phyloP scores from a whole-genome alignment of 2,329 filamentous ascomycete species.

The Scorias spongiosa region DNA sequence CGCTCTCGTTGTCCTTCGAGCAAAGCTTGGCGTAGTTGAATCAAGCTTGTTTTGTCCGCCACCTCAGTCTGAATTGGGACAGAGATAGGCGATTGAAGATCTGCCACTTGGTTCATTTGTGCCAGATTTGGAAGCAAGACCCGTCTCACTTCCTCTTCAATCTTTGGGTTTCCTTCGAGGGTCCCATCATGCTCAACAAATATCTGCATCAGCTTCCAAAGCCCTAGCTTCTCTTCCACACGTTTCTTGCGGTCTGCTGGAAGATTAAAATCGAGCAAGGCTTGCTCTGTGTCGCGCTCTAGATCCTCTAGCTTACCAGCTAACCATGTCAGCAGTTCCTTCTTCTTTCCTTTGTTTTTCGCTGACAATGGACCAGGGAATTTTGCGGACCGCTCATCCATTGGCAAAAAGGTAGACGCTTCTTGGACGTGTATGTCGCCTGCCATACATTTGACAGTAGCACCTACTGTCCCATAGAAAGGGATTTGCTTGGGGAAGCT shows the following conservation, averaged over 20 bases:
- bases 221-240: conserved; percentile 59
- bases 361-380: conserved; percentile 83
- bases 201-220: conserved; percentile 75
- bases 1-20: conserved; percentile 74
- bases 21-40: conserved; percentile 57
- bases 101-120: conserved; percentile 20
- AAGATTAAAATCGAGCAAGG: conserved; percentile 34
- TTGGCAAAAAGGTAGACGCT: conserved; percentile 56
- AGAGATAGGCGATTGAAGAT: conserved; percentile 20
- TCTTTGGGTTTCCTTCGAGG: conserved; percentile 55
- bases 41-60: conserved; percentile 52
- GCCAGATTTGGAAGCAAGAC: conserved; percentile 50
- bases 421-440: conserved; percentile 69
- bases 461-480: conserved; percentile 62
- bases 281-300: conserved; percentile 37
- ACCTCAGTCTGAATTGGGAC: conserved; percentile 39
- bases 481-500: conserved; percentile 82
- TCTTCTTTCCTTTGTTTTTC: conserved; percentile 92
- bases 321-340: conserved; percentile 75
- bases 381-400: conserved; percentile 56
- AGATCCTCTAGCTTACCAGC: conserved; percentile 57
- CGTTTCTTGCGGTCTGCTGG: conserved; percentile 51
- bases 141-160: conserved; percentile 60
- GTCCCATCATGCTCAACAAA: conserved; percentile 77
- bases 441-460: conserved; percentile 66